These are phyloP conservation scores for Aspergillus awamori DNA, from an alignment of 2,329 filamentous ascomycete genomes.

Conservation along the genomic window DNA sequence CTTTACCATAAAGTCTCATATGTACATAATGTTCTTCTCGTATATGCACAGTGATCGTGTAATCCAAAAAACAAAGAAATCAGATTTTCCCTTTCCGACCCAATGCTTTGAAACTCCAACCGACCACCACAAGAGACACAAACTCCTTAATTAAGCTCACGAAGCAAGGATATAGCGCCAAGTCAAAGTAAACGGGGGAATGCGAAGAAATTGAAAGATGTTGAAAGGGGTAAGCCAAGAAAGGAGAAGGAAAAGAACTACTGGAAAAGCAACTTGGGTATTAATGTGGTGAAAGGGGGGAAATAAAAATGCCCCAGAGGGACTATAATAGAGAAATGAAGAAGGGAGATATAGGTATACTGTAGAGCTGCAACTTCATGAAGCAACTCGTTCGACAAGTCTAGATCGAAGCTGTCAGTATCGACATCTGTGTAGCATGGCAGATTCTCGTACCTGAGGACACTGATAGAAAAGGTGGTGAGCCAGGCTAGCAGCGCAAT, in stretches of 20 bases:
- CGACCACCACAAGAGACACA: not conserved
- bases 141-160: not conserved
- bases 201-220: not conserved
- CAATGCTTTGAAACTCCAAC: not conserved
- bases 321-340: not conserved
- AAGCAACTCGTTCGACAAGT: constrained; percentile 43
- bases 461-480: constrained; percentile 83
- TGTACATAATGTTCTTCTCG: constrained; percentile 17
- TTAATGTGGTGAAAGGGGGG: not conserved
- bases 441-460: constrained; percentile 61
- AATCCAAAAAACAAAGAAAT: constrained; percentile 2
- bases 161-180: not conserved
- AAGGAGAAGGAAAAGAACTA: not conserved
- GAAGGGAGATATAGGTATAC: not conserved
- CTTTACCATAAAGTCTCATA: not conserved
- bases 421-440: constrained; percentile 28
- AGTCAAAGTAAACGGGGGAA: not conserved
- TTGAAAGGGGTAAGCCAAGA: not conserved
- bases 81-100: constrained; percentile 1
- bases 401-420: constrained; percentile 23
- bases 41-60: constrained; percentile 18
- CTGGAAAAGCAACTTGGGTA: not conserved
- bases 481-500: constrained; percentile 88
- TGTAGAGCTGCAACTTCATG: constrained; percentile 5
- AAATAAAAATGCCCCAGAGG: not conserved